Conservation (phyloP, 768 basidiomycete species). For the Lenzites betulinus region DNA sequence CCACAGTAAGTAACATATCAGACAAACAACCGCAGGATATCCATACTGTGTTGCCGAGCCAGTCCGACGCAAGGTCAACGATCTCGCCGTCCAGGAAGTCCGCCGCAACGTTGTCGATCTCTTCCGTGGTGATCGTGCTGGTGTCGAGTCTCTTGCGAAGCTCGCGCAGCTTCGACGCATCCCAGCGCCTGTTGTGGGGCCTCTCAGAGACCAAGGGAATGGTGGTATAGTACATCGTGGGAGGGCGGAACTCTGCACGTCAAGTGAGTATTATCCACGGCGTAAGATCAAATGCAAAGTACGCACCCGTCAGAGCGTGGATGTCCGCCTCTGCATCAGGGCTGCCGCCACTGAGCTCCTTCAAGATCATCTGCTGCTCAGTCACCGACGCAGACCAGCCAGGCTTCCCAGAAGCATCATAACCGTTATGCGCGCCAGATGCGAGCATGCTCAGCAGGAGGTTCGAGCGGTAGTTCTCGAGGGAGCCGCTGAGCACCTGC, state of each 20-base stretch:
- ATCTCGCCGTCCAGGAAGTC: constrained; percentile 95
- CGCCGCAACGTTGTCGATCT: constrained; percentile 86
- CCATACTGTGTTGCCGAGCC: constrained; percentile 93
- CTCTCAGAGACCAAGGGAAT: constrained; percentile 90
- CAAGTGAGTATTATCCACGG: not conserved
- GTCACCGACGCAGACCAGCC: constrained; percentile 77
- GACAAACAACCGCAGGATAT: not conserved
- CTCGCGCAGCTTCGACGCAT: constrained; percentile 91
- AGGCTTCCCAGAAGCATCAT: constrained; percentile 61
- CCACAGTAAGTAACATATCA: not conserved
- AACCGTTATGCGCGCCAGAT: constrained; percentile 63
- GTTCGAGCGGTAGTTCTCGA: constrained; percentile 96
- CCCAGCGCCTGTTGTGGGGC: constrained; percentile 85
- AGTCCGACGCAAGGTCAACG: constrained; percentile 94
- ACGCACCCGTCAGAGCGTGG: constrained; percentile 79
- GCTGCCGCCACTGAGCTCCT: constrained; percentile 80
- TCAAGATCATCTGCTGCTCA: constrained; percentile 97
- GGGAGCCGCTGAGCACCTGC: constrained; percentile 86
- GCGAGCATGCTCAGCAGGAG: constrained; percentile 87
- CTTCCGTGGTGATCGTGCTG: constrained; percentile 79
- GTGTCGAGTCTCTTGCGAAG: constrained; percentile 92
- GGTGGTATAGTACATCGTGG: constrained; percentile 94
- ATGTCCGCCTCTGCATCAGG: constrained; percentile 83
- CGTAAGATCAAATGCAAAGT: not conserved
- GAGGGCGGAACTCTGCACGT: constrained; percentile 79